These are phyloP conservation scores for Saprolegnia parasitica DNA, from an alignment of 352 stramenopile species.

Conservation along the genomic window DNA sequence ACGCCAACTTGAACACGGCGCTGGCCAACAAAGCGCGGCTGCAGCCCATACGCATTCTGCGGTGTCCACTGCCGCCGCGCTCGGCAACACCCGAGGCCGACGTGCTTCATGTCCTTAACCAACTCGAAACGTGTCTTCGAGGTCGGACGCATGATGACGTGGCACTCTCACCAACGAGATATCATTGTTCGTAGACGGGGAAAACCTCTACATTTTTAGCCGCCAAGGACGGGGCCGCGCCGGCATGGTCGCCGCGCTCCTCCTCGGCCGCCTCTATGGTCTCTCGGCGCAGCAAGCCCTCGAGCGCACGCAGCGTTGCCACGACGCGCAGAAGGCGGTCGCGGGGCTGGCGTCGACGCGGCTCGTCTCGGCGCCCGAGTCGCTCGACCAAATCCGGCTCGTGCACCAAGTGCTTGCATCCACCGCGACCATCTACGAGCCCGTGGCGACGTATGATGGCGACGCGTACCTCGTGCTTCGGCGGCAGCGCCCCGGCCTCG, in stretches of 20 bases:
- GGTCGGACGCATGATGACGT: not conserved
- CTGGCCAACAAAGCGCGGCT: constrained; percentile 35
- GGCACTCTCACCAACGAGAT: not conserved
- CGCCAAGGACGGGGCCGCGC: constrained; percentile 61
- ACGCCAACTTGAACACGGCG: constrained; percentile 46
- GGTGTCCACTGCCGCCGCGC: constrained; percentile 52
- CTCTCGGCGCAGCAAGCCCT: constrained; percentile 51
- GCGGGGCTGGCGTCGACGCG: constrained; percentile 35
- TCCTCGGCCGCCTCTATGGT: constrained; percentile 71
- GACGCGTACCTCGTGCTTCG: constrained; percentile 39
- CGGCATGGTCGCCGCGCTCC: constrained; percentile 52
- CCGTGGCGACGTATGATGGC: constrained; percentile 47
- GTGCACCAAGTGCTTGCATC: constrained; percentile 43
- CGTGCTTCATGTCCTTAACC: constrained; percentile 36
- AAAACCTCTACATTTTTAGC: constrained; percentile 77
- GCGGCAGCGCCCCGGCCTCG: constrained; percentile 48
- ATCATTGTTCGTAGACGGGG: constrained; percentile 20
- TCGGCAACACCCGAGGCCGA: constrained; percentile 31
- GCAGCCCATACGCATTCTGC: constrained; percentile 42
- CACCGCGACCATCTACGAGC: constrained; percentile 62
- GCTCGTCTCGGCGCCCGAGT: constrained; percentile 48
- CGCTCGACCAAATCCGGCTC: constrained; percentile 40
- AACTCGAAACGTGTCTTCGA: constrained; percentile 50
- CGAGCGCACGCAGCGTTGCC: constrained; percentile 54
- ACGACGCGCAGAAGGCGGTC: constrained; percentile 56